phyloP scores from a whole-genome alignment of 768 basidiomycete species.

The Calocera cornea region DNA sequence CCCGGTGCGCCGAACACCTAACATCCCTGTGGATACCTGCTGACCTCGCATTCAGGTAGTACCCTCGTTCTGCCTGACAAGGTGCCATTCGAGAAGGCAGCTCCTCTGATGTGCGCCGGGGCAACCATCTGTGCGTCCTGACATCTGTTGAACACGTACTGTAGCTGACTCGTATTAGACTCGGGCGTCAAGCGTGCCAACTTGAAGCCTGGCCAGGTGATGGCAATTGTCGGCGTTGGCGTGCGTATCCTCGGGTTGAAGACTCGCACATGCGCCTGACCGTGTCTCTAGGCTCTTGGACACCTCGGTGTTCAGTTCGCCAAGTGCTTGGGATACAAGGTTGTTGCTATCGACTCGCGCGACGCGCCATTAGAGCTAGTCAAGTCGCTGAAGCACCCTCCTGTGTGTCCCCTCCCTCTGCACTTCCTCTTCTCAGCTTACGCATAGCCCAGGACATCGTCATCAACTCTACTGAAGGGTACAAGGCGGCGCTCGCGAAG shows the following conservation, averaged over 20 bases:
- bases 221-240: constrained; percentile 10
- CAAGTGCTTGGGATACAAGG: constrained; percentile 13
- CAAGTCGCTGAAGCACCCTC: constrained; percentile 9
- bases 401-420: background rate
- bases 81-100: constrained; percentile 8
- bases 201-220: constrained; percentile 1
- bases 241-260: background rate
- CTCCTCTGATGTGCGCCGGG: constrained; percentile 12
- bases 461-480: constrained; percentile 11
- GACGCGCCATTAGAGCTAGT: constrained; percentile 14
- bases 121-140: constrained; percentile 6
- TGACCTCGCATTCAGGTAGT: background rate
- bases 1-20: background rate
- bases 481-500: constrained; percentile 1
- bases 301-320: constrained; percentile 15
- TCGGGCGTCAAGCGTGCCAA: background rate
- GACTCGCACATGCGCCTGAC: too few species aligned
- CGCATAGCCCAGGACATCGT: background rate
- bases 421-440: background rate
- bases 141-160: background rate
- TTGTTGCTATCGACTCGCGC: constrained; percentile 14
- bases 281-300: constrained; percentile 3
- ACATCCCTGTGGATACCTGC: background rate
- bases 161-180: background rate
- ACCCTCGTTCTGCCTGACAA: constrained; percentile 7